These are phyloP conservation scores for Arxiozyma heterogenica DNA, from an alignment of 1,139 yeast genomes.

Conservation along the genomic window DNA sequence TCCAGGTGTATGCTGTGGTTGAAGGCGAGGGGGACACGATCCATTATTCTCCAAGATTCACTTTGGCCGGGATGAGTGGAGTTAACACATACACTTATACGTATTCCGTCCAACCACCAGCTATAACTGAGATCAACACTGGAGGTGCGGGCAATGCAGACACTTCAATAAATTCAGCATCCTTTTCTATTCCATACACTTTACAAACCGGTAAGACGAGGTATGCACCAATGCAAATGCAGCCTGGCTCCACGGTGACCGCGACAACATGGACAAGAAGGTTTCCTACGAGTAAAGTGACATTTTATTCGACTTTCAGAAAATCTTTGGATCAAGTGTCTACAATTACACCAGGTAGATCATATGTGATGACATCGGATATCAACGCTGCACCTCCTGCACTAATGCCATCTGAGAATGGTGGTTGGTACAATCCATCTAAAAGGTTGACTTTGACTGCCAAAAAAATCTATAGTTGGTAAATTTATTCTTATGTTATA, in stretches of 20 bases:
- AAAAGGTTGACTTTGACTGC: slow-evolving; percentile 33
- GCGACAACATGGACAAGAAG: slow-evolving; percentile 53
- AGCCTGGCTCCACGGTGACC: slow-evolving; percentile 66
- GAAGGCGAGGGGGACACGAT: slow-evolving; percentile 42
- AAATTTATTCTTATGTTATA: neutral
- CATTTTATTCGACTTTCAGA: slow-evolving; percentile 41
- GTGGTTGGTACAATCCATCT: slow-evolving; percentile 41
- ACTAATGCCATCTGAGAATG: slow-evolving; percentile 49
- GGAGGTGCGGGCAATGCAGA: slow-evolving; percentile 21
- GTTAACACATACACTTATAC: slow-evolving; percentile 24
- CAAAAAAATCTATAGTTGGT: slow-evolving; percentile 19
- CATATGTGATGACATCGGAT: slow-evolving; percentile 55
- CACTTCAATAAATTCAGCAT: slow-evolving; percentile 27
- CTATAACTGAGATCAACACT: slow-evolving; percentile 35
- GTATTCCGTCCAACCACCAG: slow-evolving; percentile 23
- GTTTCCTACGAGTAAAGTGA: slow-evolving; percentile 59
- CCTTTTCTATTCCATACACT: slow-evolving; percentile 53
- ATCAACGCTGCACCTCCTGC: slow-evolving; percentile 62
- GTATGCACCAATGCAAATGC: slow-evolving; percentile 86
- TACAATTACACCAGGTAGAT: slow-evolving; percentile 78
- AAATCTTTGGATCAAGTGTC: slow-evolving; percentile 43
- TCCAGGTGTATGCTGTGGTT: slow-evolving; percentile 51
- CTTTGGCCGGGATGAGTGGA: slow-evolving; percentile 64
- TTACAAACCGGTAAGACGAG: slow-evolving; percentile 64
- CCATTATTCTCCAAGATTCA: slow-evolving; percentile 63